Base-by-base conservation (phyloP, 768 basidiomycete genomes). In the Imleria badia region DNA sequence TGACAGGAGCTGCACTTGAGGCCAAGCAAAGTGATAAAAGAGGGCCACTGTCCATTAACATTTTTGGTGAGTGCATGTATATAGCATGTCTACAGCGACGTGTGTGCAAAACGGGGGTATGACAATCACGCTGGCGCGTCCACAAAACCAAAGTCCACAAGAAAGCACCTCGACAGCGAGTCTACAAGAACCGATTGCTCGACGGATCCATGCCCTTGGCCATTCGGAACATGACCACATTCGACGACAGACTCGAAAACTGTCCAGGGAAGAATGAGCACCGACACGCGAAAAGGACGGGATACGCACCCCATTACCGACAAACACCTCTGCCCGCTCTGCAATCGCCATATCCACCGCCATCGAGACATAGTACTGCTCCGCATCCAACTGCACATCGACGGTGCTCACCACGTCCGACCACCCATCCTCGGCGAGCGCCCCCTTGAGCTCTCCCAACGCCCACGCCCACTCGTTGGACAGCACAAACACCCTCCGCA, bases 321-420 rank as follows among this genome's bases (percentile, higher is more conserved):
- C 69, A 61, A 84, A 85, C 39, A 83, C 79, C 60, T 84, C 80
- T 1, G 82, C 82, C 45, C 72, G 70, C 62, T 80, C 75, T 1
- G 80, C 84, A 23, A 85, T 75, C 12, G 76, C 80, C 83, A 85
- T 85, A 62, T 85, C 83, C 35, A 84, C 75, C 1, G 81, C 82
- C 64, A 77, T 78, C 23, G 70, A 72, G 4, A 84, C 79, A 14
- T 79, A 66, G 14, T 60, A 66, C 62, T 85, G 81, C 45, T 75
- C 77, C 34, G 68, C 55, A 52, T 77, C 79, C 23, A 85, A 64
- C 40, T 56, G 57, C n/a, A 75, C 44, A 33, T 78, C 77, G 8
- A 69, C 54, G 14, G 75, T 79, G 11, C 73, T 78, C 50, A 67
- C 71, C 43, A 83, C 65, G 35, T 78, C 75, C 10, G 72, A 65